A percentile compares a stretch with the other conserved stretches of the same genome.
Conservation (phyloP, 2,329 filamentous ascomycete species). For the Parasarocladium wereldwijsianum region DNA sequence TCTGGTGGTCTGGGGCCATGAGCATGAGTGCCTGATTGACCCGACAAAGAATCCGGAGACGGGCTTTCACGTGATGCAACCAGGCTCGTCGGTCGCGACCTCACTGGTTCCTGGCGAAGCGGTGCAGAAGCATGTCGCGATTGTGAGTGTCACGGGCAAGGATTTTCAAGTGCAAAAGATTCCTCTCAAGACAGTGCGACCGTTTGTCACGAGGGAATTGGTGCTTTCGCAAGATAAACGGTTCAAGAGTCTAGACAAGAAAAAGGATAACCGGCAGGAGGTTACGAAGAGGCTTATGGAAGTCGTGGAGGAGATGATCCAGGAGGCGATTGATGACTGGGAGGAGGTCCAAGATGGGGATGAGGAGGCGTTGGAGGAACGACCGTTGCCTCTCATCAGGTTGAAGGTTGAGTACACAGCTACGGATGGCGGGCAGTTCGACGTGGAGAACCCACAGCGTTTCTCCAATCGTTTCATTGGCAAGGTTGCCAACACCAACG, state of each 20-base stretch:
- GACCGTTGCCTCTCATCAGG: slow-evolving; percentile 71
- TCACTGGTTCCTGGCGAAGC: slow-evolving; percentile 84
- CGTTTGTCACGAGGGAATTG: slow-evolving; percentile 79
- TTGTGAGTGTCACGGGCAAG: slow-evolving; percentile 70
- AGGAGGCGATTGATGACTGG: slow-evolving; percentile 73
- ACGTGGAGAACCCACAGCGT: slow-evolving; percentile 88
- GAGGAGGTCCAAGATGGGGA: slow-evolving; percentile 55
- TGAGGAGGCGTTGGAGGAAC: slow-evolving; percentile 39
- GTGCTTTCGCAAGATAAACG: slow-evolving; percentile 59
- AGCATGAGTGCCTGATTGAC: slow-evolving; percentile 90
- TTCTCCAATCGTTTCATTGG: slow-evolving; percentile 86
- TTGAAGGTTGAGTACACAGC: slow-evolving; percentile 84
- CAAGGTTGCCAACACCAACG: slow-evolving; percentile 86
- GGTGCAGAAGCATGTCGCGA: slow-evolving; percentile 77
- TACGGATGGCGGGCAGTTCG: slow-evolving; percentile 70
- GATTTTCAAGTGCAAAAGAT: slow-evolving; percentile 71
- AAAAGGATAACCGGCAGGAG: slow-evolving; percentile 69
- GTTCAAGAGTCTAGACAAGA: slow-evolving; percentile 64
- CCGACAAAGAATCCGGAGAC: slow-evolving; percentile 73
- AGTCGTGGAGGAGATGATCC: slow-evolving; percentile 76
- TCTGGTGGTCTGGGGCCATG: slow-evolving; percentile 90
- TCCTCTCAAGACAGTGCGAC: slow-evolving; percentile 74
- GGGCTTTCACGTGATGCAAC: slow-evolving; percentile 92
- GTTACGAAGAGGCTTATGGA: slow-evolving; percentile 63
- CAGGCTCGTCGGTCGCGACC: slow-evolving; percentile 89